Evolutionary conservation across 176 grass and related monocot genomes (phyloP), one percentile per base, ranked within the genome.

Genomic region (Avena atlantica): DNA sequence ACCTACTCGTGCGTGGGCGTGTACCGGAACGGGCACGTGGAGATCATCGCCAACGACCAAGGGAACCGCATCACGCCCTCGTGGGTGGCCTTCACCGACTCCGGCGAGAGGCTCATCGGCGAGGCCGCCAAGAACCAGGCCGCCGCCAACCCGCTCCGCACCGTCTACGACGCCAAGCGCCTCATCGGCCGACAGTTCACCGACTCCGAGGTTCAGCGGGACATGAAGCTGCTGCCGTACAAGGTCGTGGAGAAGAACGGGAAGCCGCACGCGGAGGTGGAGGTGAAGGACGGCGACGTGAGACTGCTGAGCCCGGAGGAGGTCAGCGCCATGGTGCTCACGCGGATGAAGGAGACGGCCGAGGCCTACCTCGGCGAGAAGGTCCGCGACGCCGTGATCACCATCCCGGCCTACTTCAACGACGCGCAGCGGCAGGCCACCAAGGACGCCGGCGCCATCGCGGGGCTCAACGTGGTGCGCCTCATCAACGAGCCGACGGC

Each of bases 41-140:
- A 97, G 88, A 97, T 97, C 87, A 91, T 95, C 89, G 95, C 95
- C 66, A 97, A 95, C 51, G 95, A 97, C 62, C 95, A 95, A 67
- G 92, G 95, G 0, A 97, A 97, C 81, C 92, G 95, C 34, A 95
- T 95, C 75, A 95, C 90, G 4, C 90, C 93, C 2, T 95, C 93
- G 34, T 92, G 93, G 90, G 93, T 92, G 21, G 93, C 93, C 17
- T 95, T 95, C 81, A 95, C 93, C 42, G 93, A 92, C 40, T 3
- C 74, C 2, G 70, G 70, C 42, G 93, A 95, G 90, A 81, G 93
- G 45, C 72, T 94, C 67, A 90, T 92, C 23, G 89, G 92, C 73
- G 92, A 94, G 87, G 90, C 93, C 68, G 93, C 93, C 74, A 95
- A 95, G 79, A 95, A 92, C 85, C 90, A 89, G 90, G 93, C 90